Conservation (phyloP, 208 protist species). For the Endotrypanum monterogeii region DNA sequence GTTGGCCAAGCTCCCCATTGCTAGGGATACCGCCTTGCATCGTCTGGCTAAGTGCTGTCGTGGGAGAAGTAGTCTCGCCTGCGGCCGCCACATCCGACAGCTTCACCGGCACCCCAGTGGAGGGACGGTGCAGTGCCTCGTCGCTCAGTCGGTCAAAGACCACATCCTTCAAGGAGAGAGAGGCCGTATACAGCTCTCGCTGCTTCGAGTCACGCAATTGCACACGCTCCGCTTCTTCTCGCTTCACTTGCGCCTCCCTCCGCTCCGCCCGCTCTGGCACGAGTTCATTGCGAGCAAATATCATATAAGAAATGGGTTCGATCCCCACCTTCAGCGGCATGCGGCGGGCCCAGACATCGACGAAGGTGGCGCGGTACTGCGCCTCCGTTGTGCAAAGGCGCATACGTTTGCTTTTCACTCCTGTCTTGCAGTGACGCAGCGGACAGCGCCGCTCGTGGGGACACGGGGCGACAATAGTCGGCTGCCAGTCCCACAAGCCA, state of each 20-base stretch:
- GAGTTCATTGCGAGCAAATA: constrained; percentile 86
- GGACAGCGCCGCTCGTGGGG: constrained; percentile 84
- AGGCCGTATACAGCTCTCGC: constrained; percentile 59
- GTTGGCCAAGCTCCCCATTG: constrained; percentile 67
- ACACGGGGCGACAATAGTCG: constrained; percentile 86
- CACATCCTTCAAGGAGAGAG: constrained; percentile 79
- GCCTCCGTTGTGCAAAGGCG: constrained; percentile 86
- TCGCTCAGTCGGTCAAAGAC: constrained; percentile 88
- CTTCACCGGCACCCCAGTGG: constrained; percentile 67
- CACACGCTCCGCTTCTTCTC: constrained; percentile 36
- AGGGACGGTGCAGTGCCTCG: constrained; percentile 75
- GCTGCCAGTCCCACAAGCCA: constrained; percentile 90
- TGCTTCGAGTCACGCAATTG: constrained; percentile 57
- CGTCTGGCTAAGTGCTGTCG: constrained; percentile 5
- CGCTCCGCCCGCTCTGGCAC: constrained; percentile 79
- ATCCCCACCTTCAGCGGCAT: constrained; percentile 83
- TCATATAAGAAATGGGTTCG: constrained; percentile 84
- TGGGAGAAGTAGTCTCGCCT: neutral
- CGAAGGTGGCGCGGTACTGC: constrained; percentile 85
- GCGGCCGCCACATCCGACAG: constrained; percentile 6
- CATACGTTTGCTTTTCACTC: constrained; percentile 87
- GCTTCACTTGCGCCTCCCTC: constrained; percentile 43
- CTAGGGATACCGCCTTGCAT: constrained; percentile 33
- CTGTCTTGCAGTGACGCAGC: constrained; percentile 79
- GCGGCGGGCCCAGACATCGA: constrained; percentile 83